These are phyloP conservation scores for Trichoderma sp. DNA, from an alignment of 2,329 filamentous ascomycete genomes.

Conservation along the genomic window DNA sequence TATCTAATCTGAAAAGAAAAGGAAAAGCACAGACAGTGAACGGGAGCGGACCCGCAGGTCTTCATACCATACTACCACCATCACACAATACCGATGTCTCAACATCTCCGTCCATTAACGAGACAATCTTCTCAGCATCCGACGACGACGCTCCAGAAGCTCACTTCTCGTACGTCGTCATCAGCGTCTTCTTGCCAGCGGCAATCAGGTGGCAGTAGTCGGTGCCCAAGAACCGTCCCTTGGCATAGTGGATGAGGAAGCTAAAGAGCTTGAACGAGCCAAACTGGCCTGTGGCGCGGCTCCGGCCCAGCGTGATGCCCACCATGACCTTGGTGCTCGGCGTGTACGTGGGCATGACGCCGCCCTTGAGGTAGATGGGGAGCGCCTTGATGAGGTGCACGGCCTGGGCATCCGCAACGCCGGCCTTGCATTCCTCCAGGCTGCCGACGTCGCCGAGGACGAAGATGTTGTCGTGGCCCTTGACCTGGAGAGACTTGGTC, in stretches of 20 bases:
- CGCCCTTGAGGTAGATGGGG: slow-evolving; percentile 40
- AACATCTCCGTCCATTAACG: neutral
- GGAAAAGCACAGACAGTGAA: neutral
- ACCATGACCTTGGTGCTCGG: slow-evolving; percentile 38
- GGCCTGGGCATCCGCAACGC: slow-evolving; percentile 40
- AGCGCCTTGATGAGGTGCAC: slow-evolving; percentile 42
- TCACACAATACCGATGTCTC: neutral
- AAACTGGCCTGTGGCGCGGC: slow-evolving; percentile 45
- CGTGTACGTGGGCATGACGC: slow-evolving; percentile 38
- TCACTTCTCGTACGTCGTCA: slow-evolving; percentile 40
- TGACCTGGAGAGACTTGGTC: slow-evolving; percentile 42
- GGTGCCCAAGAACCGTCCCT: slow-evolving; percentile 45
- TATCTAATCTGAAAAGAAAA: neutral
- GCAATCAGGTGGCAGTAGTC: slow-evolving; percentile 39
- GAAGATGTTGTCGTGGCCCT: slow-evolving; percentile 47
- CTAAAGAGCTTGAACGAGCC: slow-evolving; percentile 44
- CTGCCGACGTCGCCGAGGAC: slow-evolving; percentile 49
- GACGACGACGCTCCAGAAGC: neutral
- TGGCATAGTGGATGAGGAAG: slow-evolving; percentile 44
- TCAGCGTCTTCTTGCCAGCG: slow-evolving; percentile 41
- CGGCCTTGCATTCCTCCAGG: slow-evolving; percentile 43
- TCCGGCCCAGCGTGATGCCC: slow-evolving; percentile 46
- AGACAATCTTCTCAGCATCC: neutral
- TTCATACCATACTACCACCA: neutral
- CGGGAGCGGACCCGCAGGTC: neutral